A percentile compares a stretch with the other conserved stretches of the same genome.
These are phyloP conservation scores for Erythrophleum ivorense DNA, from an alignment of 331 rosid genomes.

Conservation along the genomic window DNA sequence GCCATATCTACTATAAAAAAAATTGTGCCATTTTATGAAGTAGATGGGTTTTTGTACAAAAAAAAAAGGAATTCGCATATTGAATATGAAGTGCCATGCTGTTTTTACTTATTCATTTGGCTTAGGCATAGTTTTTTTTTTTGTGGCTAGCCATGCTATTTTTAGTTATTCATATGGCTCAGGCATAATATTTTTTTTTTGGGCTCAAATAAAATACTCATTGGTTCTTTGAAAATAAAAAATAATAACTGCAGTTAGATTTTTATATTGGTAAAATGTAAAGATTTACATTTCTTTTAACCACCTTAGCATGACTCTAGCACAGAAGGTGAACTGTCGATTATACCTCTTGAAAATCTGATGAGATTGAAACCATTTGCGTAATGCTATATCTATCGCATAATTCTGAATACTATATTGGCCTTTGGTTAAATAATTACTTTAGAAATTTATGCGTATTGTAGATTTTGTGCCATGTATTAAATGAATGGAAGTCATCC, in stretches of 20 bases:
- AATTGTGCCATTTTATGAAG: no score
- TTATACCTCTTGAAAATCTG: not conserved
- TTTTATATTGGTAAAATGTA: not conserved
- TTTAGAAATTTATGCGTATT: conserved; percentile 19
- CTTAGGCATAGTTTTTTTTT: not conserved
- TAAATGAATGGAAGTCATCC: conserved; percentile 23
- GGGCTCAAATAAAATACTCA: not conserved
- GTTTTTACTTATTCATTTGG: no score
- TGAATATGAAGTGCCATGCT: not conserved
- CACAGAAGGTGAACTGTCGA: not conserved
- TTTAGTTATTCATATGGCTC: no score
- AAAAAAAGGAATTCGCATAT: not conserved
- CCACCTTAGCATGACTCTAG: not conserved
- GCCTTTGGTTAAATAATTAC: conserved; percentile 4
- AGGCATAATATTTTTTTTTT: not conserved
- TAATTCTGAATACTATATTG: conserved; percentile 23
- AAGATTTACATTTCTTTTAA: not conserved
- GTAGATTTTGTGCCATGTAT: conserved; percentile 20
- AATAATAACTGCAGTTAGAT: not conserved
- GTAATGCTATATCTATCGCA: no score
- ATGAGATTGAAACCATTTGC: not conserved
- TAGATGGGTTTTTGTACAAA: not conserved
- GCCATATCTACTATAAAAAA: no score
- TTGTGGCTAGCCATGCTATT: not conserved
- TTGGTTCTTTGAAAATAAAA: not conserved